Evolutionary conservation across 179 eudicot genomes (phyloP).

Genomic region (Spinacia oleracea): DNA sequence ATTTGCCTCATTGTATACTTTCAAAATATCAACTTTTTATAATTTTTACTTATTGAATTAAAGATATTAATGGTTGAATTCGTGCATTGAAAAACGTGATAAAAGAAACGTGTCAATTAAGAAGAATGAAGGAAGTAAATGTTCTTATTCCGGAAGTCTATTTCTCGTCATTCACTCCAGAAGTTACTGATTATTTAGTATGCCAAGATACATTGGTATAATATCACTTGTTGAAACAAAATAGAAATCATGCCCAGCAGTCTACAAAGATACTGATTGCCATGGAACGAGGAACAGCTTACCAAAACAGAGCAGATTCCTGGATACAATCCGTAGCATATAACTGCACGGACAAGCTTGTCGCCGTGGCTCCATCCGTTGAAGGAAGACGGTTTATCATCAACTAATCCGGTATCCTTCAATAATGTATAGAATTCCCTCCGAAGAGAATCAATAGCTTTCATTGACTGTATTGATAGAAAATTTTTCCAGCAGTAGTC

Average conservation of each 20-base stretch:
- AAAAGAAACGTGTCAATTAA: too few relatives aligned
- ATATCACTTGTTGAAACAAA: not conserved
- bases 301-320: conserved; percentile 84
- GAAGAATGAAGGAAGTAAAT: too few relatives aligned
- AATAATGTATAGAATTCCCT: conserved; percentile 64
- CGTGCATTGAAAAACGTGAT: too few relatives aligned
- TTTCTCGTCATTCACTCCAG: not conserved
- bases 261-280: not conserved
- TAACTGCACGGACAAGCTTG: conserved; percentile 62
- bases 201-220: not conserved
- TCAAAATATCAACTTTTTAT: too few relatives aligned
- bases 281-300: conserved; percentile 29
- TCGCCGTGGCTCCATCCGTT: conserved; percentile 63
- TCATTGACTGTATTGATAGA: conserved; percentile 73
- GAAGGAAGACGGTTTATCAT: conserved; percentile 48
- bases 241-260: not conserved
- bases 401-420: conserved; percentile 66
- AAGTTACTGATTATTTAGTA: not conserved
- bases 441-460: conserved; percentile 79
- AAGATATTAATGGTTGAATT: too few relatives aligned
- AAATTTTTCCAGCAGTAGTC: conserved; percentile 88
- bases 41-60: too few relatives aligned
- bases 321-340: conserved; percentile 84
- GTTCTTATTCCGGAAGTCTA: not conserved
- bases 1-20: too few relatives aligned